A percentile compares a stretch with the other conserved stretches of the same genome.
These are phyloP conservation scores for Pleurotus platypus DNA, from an alignment of 768 basidiomycete genomes.

Conservation along the genomic window DNA sequence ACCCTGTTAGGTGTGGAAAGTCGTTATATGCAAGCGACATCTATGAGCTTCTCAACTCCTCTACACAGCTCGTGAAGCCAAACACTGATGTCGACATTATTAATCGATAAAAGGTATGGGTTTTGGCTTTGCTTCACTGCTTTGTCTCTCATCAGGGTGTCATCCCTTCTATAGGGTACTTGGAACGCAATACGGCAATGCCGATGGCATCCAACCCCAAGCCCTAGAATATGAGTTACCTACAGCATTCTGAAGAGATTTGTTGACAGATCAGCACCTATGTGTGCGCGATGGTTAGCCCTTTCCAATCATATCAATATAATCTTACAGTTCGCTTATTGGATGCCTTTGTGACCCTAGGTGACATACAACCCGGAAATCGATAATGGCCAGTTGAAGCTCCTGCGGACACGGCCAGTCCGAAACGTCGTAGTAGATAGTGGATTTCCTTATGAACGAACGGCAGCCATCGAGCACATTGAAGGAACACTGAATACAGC, in stretches of 20 bases:
- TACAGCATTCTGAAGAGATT: slow-evolving; percentile 11
- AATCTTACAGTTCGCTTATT: neutral
- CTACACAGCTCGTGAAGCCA: too few relatives aligned
- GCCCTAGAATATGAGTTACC: slow-evolving; percentile 18
- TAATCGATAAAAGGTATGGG: slow-evolving; percentile 21
- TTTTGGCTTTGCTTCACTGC: too few relatives aligned
- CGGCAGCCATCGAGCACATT: neutral
- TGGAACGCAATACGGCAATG: slow-evolving; percentile 8
- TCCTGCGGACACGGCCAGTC: neutral
- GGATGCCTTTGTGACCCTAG: neutral
- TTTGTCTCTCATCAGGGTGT: too few relatives aligned
- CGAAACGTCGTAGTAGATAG: neutral
- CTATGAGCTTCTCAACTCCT: too few relatives aligned
- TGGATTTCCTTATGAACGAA: slow-evolving; percentile 4
- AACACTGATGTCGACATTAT: slow-evolving; percentile 29
- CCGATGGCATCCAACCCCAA: slow-evolving; percentile 18
- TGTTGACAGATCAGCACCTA: neutral
- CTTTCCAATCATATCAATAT: too few relatives aligned
- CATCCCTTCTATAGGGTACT: neutral
- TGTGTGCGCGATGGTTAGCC: neutral
- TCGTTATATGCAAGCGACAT: too few relatives aligned
- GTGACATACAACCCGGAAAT: slow-evolving; percentile 6
- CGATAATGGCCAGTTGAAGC: neutral
- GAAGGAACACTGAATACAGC: slow-evolving; percentile 9
- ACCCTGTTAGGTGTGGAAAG: too few relatives aligned